phyloP scores from a whole-genome alignment of 148 eudicot species.

The Rhododendron vialii region DNA sequence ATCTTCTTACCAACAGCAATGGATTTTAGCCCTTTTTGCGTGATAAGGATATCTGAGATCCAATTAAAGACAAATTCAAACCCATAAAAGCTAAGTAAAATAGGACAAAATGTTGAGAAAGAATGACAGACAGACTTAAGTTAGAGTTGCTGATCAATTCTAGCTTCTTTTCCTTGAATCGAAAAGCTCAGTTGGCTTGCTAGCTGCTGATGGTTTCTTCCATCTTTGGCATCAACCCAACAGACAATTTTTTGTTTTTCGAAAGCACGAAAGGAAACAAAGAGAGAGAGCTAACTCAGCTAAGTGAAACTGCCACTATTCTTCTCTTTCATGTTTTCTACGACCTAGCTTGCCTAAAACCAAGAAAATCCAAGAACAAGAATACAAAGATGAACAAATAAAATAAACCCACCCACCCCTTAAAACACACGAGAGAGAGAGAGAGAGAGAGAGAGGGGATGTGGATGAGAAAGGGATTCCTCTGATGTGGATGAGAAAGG shows the following conservation, averaged over 20 bases:
- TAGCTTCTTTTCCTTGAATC: slow-evolving; percentile 24
- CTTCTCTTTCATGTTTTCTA: slow-evolving; percentile 22
- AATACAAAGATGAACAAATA: slow-evolving; percentile 31
- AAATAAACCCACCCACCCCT: slow-evolving; percentile 8
- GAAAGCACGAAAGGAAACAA: not conserved
- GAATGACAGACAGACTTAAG: not conserved
- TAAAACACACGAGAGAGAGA: slow-evolving; percentile 18
- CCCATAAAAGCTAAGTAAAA: slow-evolving; percentile 19
- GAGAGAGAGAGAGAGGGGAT: slow-evolving; percentile 21
- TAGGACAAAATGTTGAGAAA: slow-evolving; percentile 3
- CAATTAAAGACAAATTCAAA: slow-evolving; percentile 29
- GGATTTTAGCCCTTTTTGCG: slow-evolving; percentile 12
- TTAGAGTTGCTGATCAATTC: not conserved
- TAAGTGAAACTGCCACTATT: slow-evolving; percentile 27
- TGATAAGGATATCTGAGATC: slow-evolving; percentile 22
- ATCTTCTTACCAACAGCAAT: slow-evolving; percentile 17
- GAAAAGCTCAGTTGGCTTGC: slow-evolving; percentile 16
- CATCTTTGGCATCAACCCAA: slow-evolving; percentile 64
- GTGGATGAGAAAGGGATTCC: slow-evolving; percentile 32
- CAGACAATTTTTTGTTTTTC: slow-evolving; percentile 51
- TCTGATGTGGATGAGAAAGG: slow-evolving; percentile 35
- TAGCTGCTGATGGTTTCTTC: slow-evolving; percentile 37
- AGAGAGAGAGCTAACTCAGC: not conserved
- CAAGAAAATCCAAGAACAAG: slow-evolving; percentile 36
- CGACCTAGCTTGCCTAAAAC: slow-evolving; percentile 25